Conservation (phyloP, 495 filamentous ascomycete genomes). For the Extremus antarcticus region DNA sequence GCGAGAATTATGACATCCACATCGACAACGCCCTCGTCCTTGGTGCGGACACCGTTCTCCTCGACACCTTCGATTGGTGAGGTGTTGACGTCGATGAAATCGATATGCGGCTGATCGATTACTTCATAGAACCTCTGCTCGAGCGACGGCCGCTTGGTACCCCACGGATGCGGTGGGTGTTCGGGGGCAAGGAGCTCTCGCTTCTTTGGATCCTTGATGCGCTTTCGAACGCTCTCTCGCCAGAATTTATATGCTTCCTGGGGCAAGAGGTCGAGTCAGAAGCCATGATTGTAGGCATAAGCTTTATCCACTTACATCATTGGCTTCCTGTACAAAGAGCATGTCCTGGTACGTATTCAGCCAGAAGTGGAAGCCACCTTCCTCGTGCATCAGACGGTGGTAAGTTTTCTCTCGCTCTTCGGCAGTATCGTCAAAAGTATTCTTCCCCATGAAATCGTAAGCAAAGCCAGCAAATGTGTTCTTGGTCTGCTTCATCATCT, state of each 20-base stretch:
- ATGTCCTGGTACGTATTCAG: constrained; percentile 42
- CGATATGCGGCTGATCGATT: constrained; percentile 44
- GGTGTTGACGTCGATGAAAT: constrained; percentile 39
- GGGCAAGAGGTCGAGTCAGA: background rate
- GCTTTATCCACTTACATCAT: constrained; percentile 23
- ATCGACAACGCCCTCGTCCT: constrained; percentile 32
- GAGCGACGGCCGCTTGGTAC: constrained; percentile 44
- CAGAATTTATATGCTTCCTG: constrained; percentile 45
- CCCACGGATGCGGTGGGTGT: constrained; percentile 42
- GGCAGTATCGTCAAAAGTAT: constrained; percentile 36
- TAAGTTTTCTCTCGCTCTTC: constrained; percentile 40
- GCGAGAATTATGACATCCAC: constrained; percentile 40
- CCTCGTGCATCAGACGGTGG: constrained; percentile 14
- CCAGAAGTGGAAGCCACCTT: constrained; percentile 41
- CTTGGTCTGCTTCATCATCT: background rate
- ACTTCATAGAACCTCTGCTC: constrained; percentile 48
- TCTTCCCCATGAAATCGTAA: constrained; percentile 28
- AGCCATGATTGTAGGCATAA: too few species aligned
- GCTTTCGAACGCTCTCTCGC: constrained; percentile 38
- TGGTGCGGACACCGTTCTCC: constrained; percentile 34
- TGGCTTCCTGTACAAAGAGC: constrained; percentile 35
- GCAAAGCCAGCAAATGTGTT: constrained; percentile 36
- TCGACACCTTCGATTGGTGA: constrained; percentile 42
- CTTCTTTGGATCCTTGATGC: constrained; percentile 40
- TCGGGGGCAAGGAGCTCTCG: constrained; percentile 43